phyloP scores from a whole-genome alignment of 148 eudicot genomes.

The Dianthus caryophyllus region DNA sequence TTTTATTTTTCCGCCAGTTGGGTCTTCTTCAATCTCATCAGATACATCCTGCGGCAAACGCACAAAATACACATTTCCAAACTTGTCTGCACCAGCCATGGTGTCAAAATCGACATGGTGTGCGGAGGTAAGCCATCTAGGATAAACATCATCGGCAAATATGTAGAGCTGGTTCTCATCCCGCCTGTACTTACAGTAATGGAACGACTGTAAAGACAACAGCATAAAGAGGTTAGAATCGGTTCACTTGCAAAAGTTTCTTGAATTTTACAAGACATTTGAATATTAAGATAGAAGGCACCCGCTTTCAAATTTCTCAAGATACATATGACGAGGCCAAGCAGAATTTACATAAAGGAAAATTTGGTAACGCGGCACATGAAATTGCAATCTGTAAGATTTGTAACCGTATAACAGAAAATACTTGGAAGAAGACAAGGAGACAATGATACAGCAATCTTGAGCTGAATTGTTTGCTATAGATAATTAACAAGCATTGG shows the following conservation, averaged over 20 bases:
- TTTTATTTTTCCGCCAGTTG: constrained; percentile 93
- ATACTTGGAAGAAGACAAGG: no score
- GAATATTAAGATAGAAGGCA: neutral
- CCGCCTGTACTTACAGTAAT: constrained; percentile 93
- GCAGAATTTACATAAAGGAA: no score
- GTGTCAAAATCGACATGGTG: constrained; percentile 95
- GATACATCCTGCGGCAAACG: constrained; percentile 92
- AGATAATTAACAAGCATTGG: no score
- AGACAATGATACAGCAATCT: no score
- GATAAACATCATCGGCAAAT: constrained; percentile 91
- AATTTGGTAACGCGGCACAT: no score
- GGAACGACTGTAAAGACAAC: constrained; percentile 68
- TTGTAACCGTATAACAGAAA: no score
- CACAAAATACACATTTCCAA: constrained; percentile 90
- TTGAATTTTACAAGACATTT: neutral
- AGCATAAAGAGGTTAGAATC: constrained; percentile 1
- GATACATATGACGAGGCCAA: no score
- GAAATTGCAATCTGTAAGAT: no score
- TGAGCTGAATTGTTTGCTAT: no score
- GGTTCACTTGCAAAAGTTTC: neutral
- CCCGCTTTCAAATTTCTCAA: neutral
- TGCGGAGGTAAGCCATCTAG: constrained; percentile 95
- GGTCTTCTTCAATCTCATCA: constrained; percentile 98
- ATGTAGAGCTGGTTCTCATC: constrained; percentile 96
- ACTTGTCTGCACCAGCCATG: constrained; percentile 97